These are phyloP conservation scores for Fraxinus albicans DNA, from an alignment of 305 asterid species.

Conservation along the genomic window DNA sequence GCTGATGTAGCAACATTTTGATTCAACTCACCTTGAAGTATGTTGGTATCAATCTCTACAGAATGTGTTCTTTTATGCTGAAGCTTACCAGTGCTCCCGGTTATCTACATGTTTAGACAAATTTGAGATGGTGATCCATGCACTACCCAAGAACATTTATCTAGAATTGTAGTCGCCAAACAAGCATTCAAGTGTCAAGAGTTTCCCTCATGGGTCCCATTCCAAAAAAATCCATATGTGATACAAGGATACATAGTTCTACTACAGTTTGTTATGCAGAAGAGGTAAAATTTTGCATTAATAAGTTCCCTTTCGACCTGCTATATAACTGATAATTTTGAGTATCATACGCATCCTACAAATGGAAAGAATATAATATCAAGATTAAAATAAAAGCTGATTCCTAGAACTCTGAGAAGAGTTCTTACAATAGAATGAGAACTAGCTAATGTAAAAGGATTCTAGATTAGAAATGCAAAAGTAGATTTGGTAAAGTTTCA, in stretches of 20 bases:
- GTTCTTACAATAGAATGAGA: not conserved
- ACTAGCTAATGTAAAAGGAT: not conserved
- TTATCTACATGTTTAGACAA: constrained; percentile 46
- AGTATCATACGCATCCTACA: not conserved
- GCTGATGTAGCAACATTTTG: constrained; percentile 38
- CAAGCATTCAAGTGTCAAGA: not conserved
- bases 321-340: not conserved
- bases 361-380: not conserved
- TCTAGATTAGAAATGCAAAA: not conserved
- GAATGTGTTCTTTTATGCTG: constrained; percentile 80
- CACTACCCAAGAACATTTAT: not conserved
- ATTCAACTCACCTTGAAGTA: constrained; percentile 51
- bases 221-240: not conserved
- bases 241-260: not conserved
- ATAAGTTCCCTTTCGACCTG: not conserved
- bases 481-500: constrained; percentile 1
- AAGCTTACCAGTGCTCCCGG: constrained; percentile 58
- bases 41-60: constrained; percentile 57
- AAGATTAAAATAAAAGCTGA: not conserved
- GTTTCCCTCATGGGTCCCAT: not conserved
- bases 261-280: not conserved
- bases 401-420: not conserved
- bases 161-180: not conserved
- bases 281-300: not conserved
- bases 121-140: constrained; percentile 10